Base-by-base conservation (phyloP, 768 basidiomycete genomes). In the Hebeloma cylindrosporum region DNA sequence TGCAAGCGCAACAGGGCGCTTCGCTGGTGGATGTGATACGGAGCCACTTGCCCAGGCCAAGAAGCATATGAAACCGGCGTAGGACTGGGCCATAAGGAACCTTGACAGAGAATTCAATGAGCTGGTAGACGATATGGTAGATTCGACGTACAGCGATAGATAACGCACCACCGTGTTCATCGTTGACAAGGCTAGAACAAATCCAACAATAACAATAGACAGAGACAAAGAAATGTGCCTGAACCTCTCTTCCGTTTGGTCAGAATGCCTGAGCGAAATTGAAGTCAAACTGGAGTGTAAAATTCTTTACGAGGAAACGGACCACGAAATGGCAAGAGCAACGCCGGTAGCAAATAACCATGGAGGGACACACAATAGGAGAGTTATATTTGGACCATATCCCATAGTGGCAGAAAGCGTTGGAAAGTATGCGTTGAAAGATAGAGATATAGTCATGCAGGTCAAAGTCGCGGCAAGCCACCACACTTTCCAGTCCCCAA, bases 1-100 rank as follows among this genome's bases (percentile, higher is more conserved):
- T 1, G 90, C 92, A 36, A 95, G 72, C 9, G 85, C 85, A n/a
- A 93, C 85, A 2, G 92, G 87, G 4, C 92, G 82, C 65, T 93
- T 94, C n/a, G 84, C 80, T 4, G 89, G 75, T 18, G 92, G 83
- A n/a, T 80, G 60, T 5, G 71, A 60, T 13, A 78, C 68, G n/a
- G 74, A 69, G 21, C 71, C 69, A 45, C 73, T 75, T 7, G 71
- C 68, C 77, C 77, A 80, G 1, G 76, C 72, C 33, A 75, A 59
- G 45, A 86, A 82, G 43, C 76, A 74, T 50, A 90, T 78, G 63
- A 85, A 88, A 4, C 78, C 88, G 0, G 83, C 72, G 54, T 86
- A 88, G 0, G 80, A 79, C 53, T 83, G 80, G 4, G 85, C 82
- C 79, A 88, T 84, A 31, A 91, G 63, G 62, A 91, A 90, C 28